These are phyloP conservation scores for Pythium utonaiense DNA, from an alignment of 352 stramenopile species.

Conservation along the genomic window DNA sequence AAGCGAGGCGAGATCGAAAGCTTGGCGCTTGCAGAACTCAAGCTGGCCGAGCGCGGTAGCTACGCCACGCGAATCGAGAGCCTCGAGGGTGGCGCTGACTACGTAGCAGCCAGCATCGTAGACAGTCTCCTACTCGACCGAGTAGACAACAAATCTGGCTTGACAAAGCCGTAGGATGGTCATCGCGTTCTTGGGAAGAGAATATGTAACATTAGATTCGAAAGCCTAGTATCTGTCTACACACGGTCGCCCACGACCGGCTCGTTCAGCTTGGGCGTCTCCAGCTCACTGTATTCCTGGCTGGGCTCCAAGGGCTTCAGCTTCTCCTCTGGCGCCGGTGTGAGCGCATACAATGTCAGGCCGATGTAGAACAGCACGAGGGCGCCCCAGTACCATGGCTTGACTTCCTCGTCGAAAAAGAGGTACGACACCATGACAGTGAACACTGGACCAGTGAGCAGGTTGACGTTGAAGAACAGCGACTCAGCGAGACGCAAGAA, in stretches of 20 bases:
- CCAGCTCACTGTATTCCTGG: slow-evolving; percentile 14
- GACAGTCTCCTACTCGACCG: slow-evolving; percentile 64
- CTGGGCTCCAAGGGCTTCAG: slow-evolving; percentile 1
- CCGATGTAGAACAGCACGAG: slow-evolving; percentile 58
- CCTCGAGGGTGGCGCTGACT: slow-evolving; percentile 72
- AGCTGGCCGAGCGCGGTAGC: slow-evolving; percentile 45
- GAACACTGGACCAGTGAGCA: slow-evolving; percentile 58
- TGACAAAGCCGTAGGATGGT: too few species aligned
- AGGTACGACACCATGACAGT: slow-evolving; percentile 53
- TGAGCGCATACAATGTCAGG: slow-evolving; percentile 42
- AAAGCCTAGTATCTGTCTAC: background rate
- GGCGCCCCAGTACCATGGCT: slow-evolving; percentile 61
- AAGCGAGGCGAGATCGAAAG: slow-evolving; percentile 38
- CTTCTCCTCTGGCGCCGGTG: slow-evolving; percentile 28
- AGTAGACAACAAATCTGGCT: background rate
- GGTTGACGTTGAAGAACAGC: slow-evolving; percentile 65
- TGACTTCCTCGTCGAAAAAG: slow-evolving; percentile 55
- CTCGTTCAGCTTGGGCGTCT: slow-evolving; percentile 13
- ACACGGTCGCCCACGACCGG: slow-evolving; percentile 5
- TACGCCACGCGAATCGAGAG: slow-evolving; percentile 57
- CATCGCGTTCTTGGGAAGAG: too few species aligned
- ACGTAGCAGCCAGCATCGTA: slow-evolving; percentile 77
- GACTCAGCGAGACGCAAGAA: slow-evolving; percentile 60
- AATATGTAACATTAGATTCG: too few species aligned
- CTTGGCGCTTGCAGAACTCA: slow-evolving; percentile 62